phyloP scores from a whole-genome alignment of 2,329 filamentous ascomycete genomes.

The Elsinoe australis region DNA sequence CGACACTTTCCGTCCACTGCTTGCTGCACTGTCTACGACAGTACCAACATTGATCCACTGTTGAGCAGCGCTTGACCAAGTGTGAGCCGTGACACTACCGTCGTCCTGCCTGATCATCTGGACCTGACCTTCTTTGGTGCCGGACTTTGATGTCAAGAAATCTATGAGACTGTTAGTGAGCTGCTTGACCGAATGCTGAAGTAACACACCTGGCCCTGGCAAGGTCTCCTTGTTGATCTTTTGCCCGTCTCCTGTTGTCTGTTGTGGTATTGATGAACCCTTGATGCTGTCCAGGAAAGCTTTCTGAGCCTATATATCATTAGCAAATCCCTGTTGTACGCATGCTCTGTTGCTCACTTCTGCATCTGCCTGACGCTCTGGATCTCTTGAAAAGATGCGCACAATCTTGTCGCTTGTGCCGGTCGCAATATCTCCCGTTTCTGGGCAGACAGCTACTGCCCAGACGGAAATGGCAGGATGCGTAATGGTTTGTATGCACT shows the following conservation, averaged over 20 bases:
- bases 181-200: too few relatives aligned
- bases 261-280: conserved; percentile 76
- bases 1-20: conserved; percentile 55
- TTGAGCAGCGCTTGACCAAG: conserved; percentile 62
- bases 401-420: conserved; percentile 83
- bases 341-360: conserved; percentile 38
- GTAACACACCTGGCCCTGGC: conserved; percentile 55
- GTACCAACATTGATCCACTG: conserved; percentile 56
- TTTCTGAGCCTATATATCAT: conserved; percentile 39
- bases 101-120: conserved; percentile 81
- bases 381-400: conserved; percentile 70
- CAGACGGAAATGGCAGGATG: conserved; percentile 96
- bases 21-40: conserved; percentile 81
- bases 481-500: conserved; percentile 91
- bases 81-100: conserved; percentile 75
- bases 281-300: conserved; percentile 78
- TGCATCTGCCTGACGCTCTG: conserved; percentile 60
- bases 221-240: conserved; percentile 85
- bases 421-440: conserved; percentile 86
- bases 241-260: conserved; percentile 58
- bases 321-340: not conserved
- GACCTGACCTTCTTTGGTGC: conserved; percentile 94
- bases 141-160: conserved; percentile 70
- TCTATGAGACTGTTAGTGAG: conserved; percentile 37
- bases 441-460: conserved; percentile 72